A percentile compares a stretch with the other conserved stretches of the same genome.
Evolutionary conservation across 1,139 yeast genomes (phyloP).

Genomic region (Debaryomyces sp.): DNA sequence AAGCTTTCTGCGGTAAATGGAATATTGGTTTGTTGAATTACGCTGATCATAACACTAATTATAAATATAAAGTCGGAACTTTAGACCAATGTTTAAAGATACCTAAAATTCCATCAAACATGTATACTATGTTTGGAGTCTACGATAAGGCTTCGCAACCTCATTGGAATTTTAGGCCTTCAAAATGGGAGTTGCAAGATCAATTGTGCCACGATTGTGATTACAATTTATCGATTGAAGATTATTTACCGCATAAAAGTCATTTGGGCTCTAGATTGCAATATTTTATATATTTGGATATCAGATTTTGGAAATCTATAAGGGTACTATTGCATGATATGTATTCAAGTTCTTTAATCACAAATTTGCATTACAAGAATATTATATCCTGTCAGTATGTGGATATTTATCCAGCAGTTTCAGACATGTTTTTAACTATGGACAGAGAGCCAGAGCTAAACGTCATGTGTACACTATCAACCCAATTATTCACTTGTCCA

Average conservation of each 20-base stretch:
- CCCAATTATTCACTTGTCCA: conserved; percentile 88
- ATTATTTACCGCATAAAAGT: conserved; percentile 25
- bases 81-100: conserved; percentile 34
- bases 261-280: conserved; percentile 76
- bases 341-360: conserved; percentile 68
- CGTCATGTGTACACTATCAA: conserved; percentile 72
- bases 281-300: conserved; percentile 68
- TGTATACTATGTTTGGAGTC: conserved; percentile 6
- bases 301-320: conserved; percentile 72
- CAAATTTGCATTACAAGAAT: conserved; percentile 61
- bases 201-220: conserved; percentile 48
- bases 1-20: conserved; percentile 60
- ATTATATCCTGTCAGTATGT: conserved; percentile 77
- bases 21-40: conserved; percentile 39
- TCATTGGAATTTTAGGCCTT: conserved; percentile 43
- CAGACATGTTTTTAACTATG: conserved; percentile 68
- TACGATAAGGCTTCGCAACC: conserved; percentile 11
- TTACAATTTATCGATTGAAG: conserved; percentile 38
- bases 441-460: conserved; percentile 87
- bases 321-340: conserved; percentile 66
- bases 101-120: conserved; percentile 32
- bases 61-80: conserved; percentile 34
- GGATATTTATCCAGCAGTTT: conserved; percentile 77
- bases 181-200: conserved; percentile 45
- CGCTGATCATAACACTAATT: conserved; percentile 12